Percentiles rank a stretch among this genome's conserved stretches.
phyloP scores from a whole-genome alignment of 257 asterid genomes.

The Fraxinus excelsior region DNA sequence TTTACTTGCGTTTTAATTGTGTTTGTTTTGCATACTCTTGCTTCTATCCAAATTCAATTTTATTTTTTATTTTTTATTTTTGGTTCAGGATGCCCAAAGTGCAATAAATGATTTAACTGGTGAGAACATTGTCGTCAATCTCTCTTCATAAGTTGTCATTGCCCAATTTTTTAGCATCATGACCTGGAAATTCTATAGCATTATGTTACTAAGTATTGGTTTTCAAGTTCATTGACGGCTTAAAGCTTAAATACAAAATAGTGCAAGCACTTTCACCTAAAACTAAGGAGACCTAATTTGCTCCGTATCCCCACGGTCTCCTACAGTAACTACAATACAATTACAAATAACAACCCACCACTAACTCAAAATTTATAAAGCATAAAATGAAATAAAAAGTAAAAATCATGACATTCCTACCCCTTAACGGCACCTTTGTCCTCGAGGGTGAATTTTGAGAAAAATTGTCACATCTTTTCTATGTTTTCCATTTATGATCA shows the following conservation, averaged over 20 bases:
- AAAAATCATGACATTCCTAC: not conserved
- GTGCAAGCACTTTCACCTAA: not conserved
- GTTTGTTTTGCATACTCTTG: conserved; percentile 12
- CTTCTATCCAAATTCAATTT: conserved; percentile 2
- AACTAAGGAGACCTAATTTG: not conserved
- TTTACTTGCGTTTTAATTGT: conserved; percentile 9
- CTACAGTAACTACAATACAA: not conserved
- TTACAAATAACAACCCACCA: not conserved
- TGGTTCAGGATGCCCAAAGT: conserved; percentile 86
- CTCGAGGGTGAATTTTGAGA: not conserved
- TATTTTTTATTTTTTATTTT: conserved; percentile 3
- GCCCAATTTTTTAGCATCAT: not conserved
- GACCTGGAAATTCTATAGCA: not conserved
- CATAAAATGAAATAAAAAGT: too few species aligned
- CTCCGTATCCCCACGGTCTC: not conserved
- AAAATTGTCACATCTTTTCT: not conserved
- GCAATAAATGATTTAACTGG: conserved; percentile 92
- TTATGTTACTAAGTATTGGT: not conserved
- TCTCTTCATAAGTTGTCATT: not conserved
- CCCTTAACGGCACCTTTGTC: not conserved
- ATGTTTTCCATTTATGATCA: not conserved
- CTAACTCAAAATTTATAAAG: not conserved
- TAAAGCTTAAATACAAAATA: not conserved
- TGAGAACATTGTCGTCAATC: conserved; percentile 34
- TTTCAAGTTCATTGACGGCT: not conserved